phyloP scores from a whole-genome alignment of 2,329 filamentous ascomycete species.

The Penicillium sclerotiorum region DNA sequence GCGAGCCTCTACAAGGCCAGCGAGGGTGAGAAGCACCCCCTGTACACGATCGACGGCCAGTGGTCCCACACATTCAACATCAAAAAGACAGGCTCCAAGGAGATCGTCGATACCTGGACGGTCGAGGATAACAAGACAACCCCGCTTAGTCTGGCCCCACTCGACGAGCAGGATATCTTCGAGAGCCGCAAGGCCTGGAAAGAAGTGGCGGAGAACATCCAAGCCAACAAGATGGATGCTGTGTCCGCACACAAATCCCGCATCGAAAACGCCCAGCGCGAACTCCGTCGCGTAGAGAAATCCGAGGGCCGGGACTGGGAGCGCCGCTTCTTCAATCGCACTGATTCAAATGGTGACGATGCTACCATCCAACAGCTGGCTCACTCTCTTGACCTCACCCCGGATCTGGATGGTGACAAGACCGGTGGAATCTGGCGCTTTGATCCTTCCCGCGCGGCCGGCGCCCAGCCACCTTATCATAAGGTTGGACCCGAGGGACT shows the following conservation, averaged over 20 bases:
- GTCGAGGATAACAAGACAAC: slow-evolving; percentile 62
- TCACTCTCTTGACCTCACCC: slow-evolving; percentile 41
- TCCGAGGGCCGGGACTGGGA: slow-evolving; percentile 78
- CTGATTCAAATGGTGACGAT: slow-evolving; percentile 40
- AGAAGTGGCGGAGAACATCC: slow-evolving; percentile 79
- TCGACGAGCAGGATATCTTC: slow-evolving; percentile 80
- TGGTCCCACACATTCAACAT: slow-evolving; percentile 86
- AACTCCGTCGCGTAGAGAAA: slow-evolving; percentile 71
- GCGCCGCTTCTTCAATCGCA: slow-evolving; percentile 73
- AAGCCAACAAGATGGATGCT: slow-evolving; percentile 78
- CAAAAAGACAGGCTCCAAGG: slow-evolving; percentile 63
- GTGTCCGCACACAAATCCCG: slow-evolving; percentile 79
- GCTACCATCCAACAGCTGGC: slow-evolving; percentile 46
- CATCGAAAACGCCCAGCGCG: slow-evolving; percentile 87
- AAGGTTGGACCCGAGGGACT: slow-evolving; percentile 42
- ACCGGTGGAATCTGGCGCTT: slow-evolving; percentile 73
- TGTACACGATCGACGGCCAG: slow-evolving; percentile 82
- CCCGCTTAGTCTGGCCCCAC: slow-evolving; percentile 68
- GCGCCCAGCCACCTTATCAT: slow-evolving; percentile 47
- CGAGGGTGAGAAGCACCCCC: slow-evolving; percentile 66
- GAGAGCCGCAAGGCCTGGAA: slow-evolving; percentile 88
- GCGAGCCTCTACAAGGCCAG: slow-evolving; percentile 72
- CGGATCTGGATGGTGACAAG: slow-evolving; percentile 61
- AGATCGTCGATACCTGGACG: slow-evolving; percentile 62
- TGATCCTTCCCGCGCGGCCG: slow-evolving; percentile 57